Evolutionary conservation across 108 stramenopile genomes (phyloP).

Genomic region (Fragilariopsis cylindrus): DNA sequence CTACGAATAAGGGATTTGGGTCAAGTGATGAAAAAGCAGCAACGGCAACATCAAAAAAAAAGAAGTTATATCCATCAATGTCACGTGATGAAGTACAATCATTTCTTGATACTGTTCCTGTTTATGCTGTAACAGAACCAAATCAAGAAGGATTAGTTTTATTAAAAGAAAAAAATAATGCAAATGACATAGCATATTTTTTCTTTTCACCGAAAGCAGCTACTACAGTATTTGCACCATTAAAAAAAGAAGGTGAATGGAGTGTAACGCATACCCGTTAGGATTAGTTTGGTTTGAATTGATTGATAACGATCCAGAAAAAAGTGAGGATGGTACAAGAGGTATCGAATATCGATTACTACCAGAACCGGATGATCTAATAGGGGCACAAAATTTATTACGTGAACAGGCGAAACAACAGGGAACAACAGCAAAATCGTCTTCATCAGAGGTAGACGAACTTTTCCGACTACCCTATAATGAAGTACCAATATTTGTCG

Average conservation of each 20-base stretch:
- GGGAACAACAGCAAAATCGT: not conserved
- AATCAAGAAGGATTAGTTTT: constrained; percentile 18
- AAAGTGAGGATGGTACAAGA: not conserved
- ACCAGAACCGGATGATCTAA: constrained; percentile 17
- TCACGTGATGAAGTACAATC: constrained; percentile 8
- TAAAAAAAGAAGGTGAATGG: constrained; percentile 9
- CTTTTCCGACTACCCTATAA: constrained; percentile 14
- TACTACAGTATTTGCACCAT: constrained; percentile 20
- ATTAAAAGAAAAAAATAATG: constrained; percentile 16
- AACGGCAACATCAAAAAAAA: not conserved
- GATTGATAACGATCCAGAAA: not conserved
- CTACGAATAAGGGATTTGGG: no score
- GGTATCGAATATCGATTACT: constrained; percentile 21
- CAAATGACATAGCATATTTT: constrained; percentile 18
- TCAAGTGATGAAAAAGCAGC: not conserved
- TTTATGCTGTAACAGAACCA: constrained; percentile 23
- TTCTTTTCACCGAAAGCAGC: constrained; percentile 19
- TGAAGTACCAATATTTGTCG: constrained; percentile 19
- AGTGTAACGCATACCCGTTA: constrained; percentile 6
- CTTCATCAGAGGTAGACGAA: not conserved
- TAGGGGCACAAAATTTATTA: constrained; percentile 13
- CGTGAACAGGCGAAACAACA: constrained; percentile 1
- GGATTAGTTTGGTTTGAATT: constrained; percentile 25
- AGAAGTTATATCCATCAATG: constrained; percentile 1
- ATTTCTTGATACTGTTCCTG: constrained; percentile 16